A percentile compares a stretch with the other conserved stretches of the same genome.
Conservation (phyloP, 2,329 filamentous ascomycete species). For the Fonsecaea pedrosoi region DNA sequence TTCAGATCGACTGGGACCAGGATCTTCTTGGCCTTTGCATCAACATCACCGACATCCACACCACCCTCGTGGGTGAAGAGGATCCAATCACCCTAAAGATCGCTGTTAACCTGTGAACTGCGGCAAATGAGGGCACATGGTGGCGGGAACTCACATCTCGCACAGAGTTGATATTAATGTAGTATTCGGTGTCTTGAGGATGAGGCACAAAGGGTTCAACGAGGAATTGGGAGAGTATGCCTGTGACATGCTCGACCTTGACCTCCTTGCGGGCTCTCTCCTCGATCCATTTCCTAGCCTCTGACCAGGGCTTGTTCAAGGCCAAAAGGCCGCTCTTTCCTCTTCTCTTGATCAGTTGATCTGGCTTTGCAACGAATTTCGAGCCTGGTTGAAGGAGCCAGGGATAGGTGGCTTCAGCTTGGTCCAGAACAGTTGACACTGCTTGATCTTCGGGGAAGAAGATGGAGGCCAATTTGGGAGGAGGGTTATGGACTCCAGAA, state of each 20-base stretch:
- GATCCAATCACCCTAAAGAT: constrained; percentile 90
- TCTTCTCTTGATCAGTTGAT: constrained; percentile 99
- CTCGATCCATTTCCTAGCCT: constrained; percentile 92
- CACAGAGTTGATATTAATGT: constrained; percentile 99
- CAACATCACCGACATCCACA: constrained; percentile 99
- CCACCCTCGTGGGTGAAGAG: constrained; percentile 99
- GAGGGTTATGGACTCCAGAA: constrained; percentile 86
- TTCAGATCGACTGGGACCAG: constrained; percentile 94
- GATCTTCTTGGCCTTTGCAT: constrained; percentile 98
- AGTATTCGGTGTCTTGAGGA: constrained; percentile 94
- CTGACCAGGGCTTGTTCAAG: constrained; percentile 95
- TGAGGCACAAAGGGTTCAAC: constrained; percentile 99
- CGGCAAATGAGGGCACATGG: background rate
- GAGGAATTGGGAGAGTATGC: constrained; percentile 90
- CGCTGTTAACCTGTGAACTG: constrained; percentile 27
- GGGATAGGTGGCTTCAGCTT: constrained; percentile 95
- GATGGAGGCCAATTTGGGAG: constrained; percentile 87
- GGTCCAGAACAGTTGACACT: constrained; percentile 83
- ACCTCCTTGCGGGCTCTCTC: constrained; percentile 89
- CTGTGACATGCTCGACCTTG: constrained; percentile 89
- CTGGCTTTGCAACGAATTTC: constrained; percentile 98
- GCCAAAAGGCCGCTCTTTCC: constrained; percentile 97
- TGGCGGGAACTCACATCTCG: constrained; percentile 80
- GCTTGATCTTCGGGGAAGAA: constrained; percentile 89
- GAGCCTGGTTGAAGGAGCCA: constrained; percentile 84